phyloP scores from a whole-genome alignment of 768 basidiomycete genomes.

The Pluteus cervinus region DNA sequence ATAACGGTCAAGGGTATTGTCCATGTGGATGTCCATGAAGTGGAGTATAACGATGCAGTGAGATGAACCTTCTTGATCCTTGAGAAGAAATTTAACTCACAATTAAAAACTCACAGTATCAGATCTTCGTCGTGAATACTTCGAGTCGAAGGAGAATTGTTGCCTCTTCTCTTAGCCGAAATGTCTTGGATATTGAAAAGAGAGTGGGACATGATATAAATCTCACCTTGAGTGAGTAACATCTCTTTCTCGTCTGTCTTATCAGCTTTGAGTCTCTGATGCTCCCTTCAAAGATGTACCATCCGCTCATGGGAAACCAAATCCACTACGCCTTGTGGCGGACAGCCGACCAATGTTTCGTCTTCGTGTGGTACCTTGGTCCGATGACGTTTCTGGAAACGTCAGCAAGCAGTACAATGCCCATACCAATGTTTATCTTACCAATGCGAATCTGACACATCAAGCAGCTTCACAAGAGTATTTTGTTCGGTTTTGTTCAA shows the following conservation, averaged over 20 bases:
- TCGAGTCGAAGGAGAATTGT: too few relatives aligned
- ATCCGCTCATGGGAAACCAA: too few relatives aligned
- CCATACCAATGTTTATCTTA: conserved; percentile 26
- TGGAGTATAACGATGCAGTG: neutral
- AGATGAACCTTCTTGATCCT: neutral
- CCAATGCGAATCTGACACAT: conserved; percentile 23
- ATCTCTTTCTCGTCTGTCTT: too few relatives aligned
- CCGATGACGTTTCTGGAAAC: conserved; percentile 28
- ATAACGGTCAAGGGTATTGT: conserved; percentile 8
- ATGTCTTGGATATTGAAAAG: too few relatives aligned
- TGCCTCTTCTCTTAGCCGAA: too few relatives aligned
- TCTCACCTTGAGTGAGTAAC: too few relatives aligned
- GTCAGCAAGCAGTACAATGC: conserved; percentile 28
- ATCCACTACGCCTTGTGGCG: conserved; percentile 9
- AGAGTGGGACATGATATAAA: too few relatives aligned
- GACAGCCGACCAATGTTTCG: conserved; percentile 9
- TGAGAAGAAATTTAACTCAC: conserved; percentile 2
- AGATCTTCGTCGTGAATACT: too few relatives aligned
- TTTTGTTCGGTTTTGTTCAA: conserved; percentile 23
- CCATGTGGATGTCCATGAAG: conserved; percentile 2
- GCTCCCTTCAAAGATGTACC: too few relatives aligned
- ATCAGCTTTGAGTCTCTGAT: too few relatives aligned
- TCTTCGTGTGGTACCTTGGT: conserved; percentile 15
- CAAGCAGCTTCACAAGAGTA: conserved; percentile 21
- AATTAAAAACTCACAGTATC: too few relatives aligned